A percentile compares a stretch with the other conserved stretches of the same genome.
These are phyloP conservation scores for Wakefieldia striispora DNA, from an alignment of 768 basidiomycete genomes.

Conservation along the genomic window DNA sequence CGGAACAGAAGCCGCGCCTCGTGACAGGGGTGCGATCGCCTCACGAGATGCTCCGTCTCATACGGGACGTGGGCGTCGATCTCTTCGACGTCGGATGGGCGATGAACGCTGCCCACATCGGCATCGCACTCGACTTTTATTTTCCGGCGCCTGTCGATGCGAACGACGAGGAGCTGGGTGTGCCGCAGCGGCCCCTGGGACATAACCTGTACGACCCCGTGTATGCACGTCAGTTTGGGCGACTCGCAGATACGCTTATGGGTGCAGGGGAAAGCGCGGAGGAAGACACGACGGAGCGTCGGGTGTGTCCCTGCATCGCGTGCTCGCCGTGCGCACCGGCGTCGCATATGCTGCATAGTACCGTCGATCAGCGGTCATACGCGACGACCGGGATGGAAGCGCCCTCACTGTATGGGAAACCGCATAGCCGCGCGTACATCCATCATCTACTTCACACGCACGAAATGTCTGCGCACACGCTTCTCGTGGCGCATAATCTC, in stretches of 20 bases:
- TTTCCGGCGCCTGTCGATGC: slow-evolving; percentile 49
- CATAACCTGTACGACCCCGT: slow-evolving; percentile 65
- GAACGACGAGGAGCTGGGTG: background rate
- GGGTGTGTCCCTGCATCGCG: slow-evolving; percentile 50
- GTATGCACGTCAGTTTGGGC: slow-evolving; percentile 61
- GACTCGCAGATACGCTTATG: slow-evolving; percentile 43
- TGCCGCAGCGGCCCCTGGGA: slow-evolving; percentile 42
- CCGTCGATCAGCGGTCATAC: slow-evolving; percentile 34
- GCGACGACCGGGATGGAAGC: background rate
- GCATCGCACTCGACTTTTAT: slow-evolving; percentile 74
- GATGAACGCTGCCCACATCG: slow-evolving; percentile 60
- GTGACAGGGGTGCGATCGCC: slow-evolving; percentile 57
- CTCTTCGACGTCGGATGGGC: slow-evolving; percentile 77
- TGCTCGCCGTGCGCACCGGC: slow-evolving; percentile 48
- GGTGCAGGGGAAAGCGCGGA: slow-evolving; percentile 9
- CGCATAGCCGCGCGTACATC: slow-evolving; percentile 59
- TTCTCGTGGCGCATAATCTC: slow-evolving; percentile 77
- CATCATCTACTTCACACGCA: slow-evolving; percentile 87
- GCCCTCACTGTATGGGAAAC: slow-evolving; percentile 23
- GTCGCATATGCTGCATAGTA: slow-evolving; percentile 43
- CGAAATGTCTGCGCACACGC: slow-evolving; percentile 83
- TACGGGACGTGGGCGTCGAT: slow-evolving; percentile 67
- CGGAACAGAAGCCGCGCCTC: slow-evolving; percentile 59
- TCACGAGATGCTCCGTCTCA: slow-evolving; percentile 70
- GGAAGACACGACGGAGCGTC: background rate